Evolutionary conservation across 139 green algal genomes (phyloP).

Genomic region (Chlamydomonas eustigma): DNA sequence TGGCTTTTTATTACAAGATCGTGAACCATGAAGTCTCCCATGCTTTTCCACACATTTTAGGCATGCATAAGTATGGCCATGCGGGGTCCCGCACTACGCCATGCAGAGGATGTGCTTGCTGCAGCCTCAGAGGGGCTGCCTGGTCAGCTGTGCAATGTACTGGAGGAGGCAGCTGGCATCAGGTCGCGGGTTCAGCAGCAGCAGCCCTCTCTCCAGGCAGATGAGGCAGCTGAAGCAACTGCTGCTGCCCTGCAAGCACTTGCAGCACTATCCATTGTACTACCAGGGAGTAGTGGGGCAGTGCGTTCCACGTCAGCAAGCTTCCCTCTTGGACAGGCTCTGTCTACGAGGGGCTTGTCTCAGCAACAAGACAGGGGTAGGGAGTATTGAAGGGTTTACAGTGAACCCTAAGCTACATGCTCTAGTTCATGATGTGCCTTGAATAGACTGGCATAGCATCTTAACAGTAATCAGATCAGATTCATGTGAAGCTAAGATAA

Average conservation of each 20-base stretch:
- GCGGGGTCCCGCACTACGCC: conserved; percentile 40
- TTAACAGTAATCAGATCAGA: too few species aligned
- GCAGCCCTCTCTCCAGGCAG: too few species aligned
- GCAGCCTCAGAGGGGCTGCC: conserved; percentile 29
- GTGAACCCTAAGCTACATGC: too few species aligned
- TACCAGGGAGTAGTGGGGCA: neutral
- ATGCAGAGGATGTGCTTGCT: conserved; percentile 38
- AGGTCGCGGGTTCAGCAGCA: too few species aligned
- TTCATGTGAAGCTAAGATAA: too few species aligned
- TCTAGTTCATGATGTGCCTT: too few species aligned
- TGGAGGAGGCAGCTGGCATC: too few species aligned
- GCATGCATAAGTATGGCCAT: conserved; percentile 1
- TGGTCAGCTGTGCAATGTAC: conserved; percentile 36
- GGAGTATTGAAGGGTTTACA: neutral
- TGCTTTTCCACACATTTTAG: too few species aligned
- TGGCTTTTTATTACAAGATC: too few species aligned
- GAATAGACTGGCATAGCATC: too few species aligned
- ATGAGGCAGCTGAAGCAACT: too few species aligned
- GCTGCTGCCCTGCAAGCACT: neutral
- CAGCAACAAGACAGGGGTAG: conserved; percentile 4
- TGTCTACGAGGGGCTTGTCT: neutral
- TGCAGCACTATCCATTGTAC: neutral
- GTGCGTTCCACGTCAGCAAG: neutral
- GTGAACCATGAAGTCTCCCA: too few species aligned
- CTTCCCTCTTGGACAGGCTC: neutral